A percentile compares a stretch with the other conserved stretches of the same genome.
Conservation (phyloP, 2,329 filamentous ascomycete species). For the Mycogone perniciosa region DNA sequence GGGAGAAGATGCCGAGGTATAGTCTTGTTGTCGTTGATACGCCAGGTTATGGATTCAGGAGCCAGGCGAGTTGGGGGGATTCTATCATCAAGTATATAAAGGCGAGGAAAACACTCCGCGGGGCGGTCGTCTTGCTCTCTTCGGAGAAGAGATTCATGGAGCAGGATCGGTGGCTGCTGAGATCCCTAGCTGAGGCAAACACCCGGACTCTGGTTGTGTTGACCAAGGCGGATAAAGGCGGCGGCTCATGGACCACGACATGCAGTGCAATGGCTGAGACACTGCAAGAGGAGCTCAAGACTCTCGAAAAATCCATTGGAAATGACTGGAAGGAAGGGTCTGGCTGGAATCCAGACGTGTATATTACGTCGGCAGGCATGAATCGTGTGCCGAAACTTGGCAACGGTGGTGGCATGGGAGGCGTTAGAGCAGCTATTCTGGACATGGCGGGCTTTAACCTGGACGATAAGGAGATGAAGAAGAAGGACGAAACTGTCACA, state of each 20-base stretch:
- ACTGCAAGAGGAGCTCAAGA: slow-evolving; percentile 23
- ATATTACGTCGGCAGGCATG: slow-evolving; percentile 34
- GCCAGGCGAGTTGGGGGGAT: slow-evolving; percentile 44
- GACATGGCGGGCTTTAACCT: slow-evolving; percentile 34
- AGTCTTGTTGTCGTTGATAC: slow-evolving; percentile 46
- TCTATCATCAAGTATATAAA: slow-evolving; percentile 47
- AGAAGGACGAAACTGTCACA: slow-evolving; percentile 29
- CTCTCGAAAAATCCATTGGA: slow-evolving; percentile 18
- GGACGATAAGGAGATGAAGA: slow-evolving; percentile 25
- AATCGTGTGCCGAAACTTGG: slow-evolving; percentile 23
- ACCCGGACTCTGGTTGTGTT: slow-evolving; percentile 45
- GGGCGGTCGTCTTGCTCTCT: slow-evolving; percentile 48
- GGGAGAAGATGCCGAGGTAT: slow-evolving; percentile 38
- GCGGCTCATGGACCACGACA: slow-evolving; percentile 21
- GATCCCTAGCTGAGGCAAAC: slow-evolving; percentile 38
- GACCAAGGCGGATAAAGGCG: slow-evolving; percentile 51
- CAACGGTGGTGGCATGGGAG: slow-evolving; percentile 34
- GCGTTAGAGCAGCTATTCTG: slow-evolving; percentile 33
- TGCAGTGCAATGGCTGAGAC: slow-evolving; percentile 23
- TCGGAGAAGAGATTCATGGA: slow-evolving; percentile 45
- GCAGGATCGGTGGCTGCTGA: slow-evolving; percentile 42
- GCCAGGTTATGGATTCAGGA: slow-evolving; percentile 45
- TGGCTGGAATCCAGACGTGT: slow-evolving; percentile 26
- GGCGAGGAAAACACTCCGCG: slow-evolving; percentile 40
- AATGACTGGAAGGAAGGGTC: slow-evolving; percentile 24